Evolutionary conservation across 2,329 filamentous ascomycete genomes (phyloP), one percentile per base, ranked within the genome.

Genomic region (Colletotrichum destructivum): DNA sequence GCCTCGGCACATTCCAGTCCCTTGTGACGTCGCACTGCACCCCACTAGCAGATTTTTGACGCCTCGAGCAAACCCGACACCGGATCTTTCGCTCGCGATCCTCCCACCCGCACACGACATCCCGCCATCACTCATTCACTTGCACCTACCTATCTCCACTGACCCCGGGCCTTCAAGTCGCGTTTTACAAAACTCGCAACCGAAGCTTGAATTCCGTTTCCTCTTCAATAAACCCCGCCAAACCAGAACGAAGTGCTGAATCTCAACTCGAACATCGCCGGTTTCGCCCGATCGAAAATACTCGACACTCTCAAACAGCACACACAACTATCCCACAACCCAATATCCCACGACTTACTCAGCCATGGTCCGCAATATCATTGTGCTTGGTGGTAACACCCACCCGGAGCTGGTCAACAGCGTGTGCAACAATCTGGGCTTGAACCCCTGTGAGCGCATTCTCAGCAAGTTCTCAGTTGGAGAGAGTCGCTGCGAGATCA

Each of bases 391-490:
- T 77, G 96, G 96, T 73, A 96, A 93, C 81, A 98, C 95, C 79
- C 96, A 98, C 85, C 95, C 95, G 23, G 88, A 93, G 79, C 90
- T 98, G 76, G 93, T 94, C 75, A 92, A 97, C 77, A 93, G 88
- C 73, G 94, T 99, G 80, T 97, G 94, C 88, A 93, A 93, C 77
- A 92, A 94, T 76, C 92, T 99, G 72, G 94, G 95, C 77, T 91
- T 99, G 66, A 92, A 94, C n/a, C 87, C 90, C 23, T 94, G 94
- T 76, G 92, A 95, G 79, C 93, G 96, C 76, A 91, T 95, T 73
- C 90, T 98, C 61, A 90, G 88, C 80, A 98, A 98, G 85, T 99
- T 99, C 86, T 94, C 95, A 42, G 94, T 96, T 63, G 96, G 96
- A 76, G 96, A 98, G 86, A 97, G 94, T 76, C 91, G 96, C 66